phyloP scores from a whole-genome alignment of 306 rosid species.

The Hippophae gyantsensis region DNA sequence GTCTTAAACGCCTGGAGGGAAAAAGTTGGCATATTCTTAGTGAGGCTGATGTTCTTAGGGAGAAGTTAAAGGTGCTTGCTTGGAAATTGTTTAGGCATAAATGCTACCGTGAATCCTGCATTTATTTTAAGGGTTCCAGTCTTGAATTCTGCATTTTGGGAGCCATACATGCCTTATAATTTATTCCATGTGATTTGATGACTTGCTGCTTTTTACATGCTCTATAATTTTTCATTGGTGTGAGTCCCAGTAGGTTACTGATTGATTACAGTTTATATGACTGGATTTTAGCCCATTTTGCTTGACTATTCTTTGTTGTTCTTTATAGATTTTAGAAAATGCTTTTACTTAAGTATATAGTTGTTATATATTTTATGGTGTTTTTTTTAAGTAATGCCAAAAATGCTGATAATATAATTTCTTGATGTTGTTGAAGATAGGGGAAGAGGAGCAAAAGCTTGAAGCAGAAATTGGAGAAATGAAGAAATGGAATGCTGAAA shows the following conservation, averaged over 20 bases:
- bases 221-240: too few relatives aligned
- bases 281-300: too few relatives aligned
- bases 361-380: too few relatives aligned
- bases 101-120: slow-evolving; percentile 3
- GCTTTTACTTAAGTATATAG: too few relatives aligned
- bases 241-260: too few relatives aligned
- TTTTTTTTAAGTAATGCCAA: slow-evolving; percentile 12
- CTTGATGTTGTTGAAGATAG: slow-evolving; percentile 46
- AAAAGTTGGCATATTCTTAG: slow-evolving; percentile 69
- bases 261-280: too few relatives aligned
- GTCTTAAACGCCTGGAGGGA: slow-evolving; percentile 82
- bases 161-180: too few relatives aligned
- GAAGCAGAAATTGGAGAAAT: slow-evolving; percentile 80
- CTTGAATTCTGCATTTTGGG: too few relatives aligned
- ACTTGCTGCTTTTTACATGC: too few relatives aligned
- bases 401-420: slow-evolving; percentile 21
- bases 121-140: not conserved
- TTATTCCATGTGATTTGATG: too few relatives aligned
- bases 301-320: too few relatives aligned
- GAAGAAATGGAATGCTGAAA: slow-evolving; percentile 66
- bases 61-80: slow-evolving; percentile 66
- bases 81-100: slow-evolving; percentile 6
- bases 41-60: slow-evolving; percentile 90
- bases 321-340: too few relatives aligned
- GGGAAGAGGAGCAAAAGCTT: slow-evolving; percentile 89